A percentile compares a stretch with the other conserved stretches of the same genome.
Conservation (phyloP, 129 eudicot genomes). For the Lonicera japonica region DNA sequence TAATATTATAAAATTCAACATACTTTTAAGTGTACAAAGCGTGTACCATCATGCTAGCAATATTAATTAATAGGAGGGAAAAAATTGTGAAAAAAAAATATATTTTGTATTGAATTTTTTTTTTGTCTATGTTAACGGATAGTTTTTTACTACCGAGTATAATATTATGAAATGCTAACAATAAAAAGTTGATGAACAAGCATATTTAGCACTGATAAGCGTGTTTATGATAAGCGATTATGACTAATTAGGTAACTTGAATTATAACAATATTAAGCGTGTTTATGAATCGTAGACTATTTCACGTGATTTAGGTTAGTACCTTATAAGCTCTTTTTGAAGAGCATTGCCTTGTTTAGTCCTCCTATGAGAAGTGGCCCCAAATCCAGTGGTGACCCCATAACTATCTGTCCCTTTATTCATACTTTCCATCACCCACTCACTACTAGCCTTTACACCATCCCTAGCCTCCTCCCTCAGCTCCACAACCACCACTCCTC, state of each 20-base stretch:
- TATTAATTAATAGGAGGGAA: too few relatives aligned
- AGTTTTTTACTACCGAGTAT: background rate
- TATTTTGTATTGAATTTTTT: too few relatives aligned
- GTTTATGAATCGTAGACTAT: too few relatives aligned
- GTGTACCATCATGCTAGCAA: too few relatives aligned
- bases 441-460: constrained; percentile 34
- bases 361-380: constrained; percentile 49
- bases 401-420: constrained; percentile 37
- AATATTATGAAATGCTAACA: background rate
- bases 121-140: background rate
- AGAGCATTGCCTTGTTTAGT: constrained; percentile 43
- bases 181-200: background rate
- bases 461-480: constrained; percentile 30
- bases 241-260: background rate
- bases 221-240: too few relatives aligned
- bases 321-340: constrained; percentile 56
- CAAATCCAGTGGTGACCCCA: constrained; percentile 52
- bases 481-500: constrained; percentile 27
- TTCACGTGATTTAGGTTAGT: too few relatives aligned
- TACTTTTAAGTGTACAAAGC: too few relatives aligned
- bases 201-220: too few relatives aligned
- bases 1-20: too few relatives aligned
- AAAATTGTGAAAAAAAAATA: too few relatives aligned
- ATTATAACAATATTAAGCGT: background rate
- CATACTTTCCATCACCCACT: constrained; percentile 52